Base-by-base conservation (phyloP, 257 asterid genomes). In the Datura wrightii region DNA sequence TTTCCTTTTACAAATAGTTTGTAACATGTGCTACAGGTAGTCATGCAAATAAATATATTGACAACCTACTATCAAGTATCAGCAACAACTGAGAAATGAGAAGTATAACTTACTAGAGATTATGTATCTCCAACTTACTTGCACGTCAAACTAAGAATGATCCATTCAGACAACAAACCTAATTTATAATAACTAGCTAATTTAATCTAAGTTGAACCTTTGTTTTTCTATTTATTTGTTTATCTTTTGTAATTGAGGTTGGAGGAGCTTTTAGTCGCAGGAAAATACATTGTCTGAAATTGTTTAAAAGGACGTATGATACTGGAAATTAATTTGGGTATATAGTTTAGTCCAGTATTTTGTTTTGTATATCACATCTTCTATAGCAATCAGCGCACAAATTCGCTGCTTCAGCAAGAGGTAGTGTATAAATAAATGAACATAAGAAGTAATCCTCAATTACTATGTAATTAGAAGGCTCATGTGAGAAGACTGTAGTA, bases 81-180 rank as follows among this genome's bases (percentile, higher is more conserved):
- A 19, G 58, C 37, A 72, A 48, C 41, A 44, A 72, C 56, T 72
- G 15, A n/a, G 58, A 72, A 44, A 72, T 72, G 80, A 19, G 46
- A 72, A 50, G 41, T 5, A 11, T 18, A 71, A 11, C 54, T 46
- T 46, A 72, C 39, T 72, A 44, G 18, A 72, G 80, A 72, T 44
- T n/a, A n/a, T 72, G 18, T 72, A 71, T 44, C 79, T 71, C 6
- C 15, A 42, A 44, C 55, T 41, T 70, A 60, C 37, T 19, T 60
- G 44, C 56, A 71, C 42, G 54, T 67, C 6, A 37, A 42, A 71
- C 79, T 71, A 69, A n/a, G 10, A 44, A 71, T 44, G 10, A 72
- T 72, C 37, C 80, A 72, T 44, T 72, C 44, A 48, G 14, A 53
- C 42, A 15, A 37, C 6, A 14, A 66, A 36, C 34, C 46, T 36